Percentiles rank a stretch among this genome's conserved stretches.
These are phyloP conservation scores for Spinellus fusiger DNA, from an alignment of 192 early-diverging fungal species.

Conservation along the genomic window DNA sequence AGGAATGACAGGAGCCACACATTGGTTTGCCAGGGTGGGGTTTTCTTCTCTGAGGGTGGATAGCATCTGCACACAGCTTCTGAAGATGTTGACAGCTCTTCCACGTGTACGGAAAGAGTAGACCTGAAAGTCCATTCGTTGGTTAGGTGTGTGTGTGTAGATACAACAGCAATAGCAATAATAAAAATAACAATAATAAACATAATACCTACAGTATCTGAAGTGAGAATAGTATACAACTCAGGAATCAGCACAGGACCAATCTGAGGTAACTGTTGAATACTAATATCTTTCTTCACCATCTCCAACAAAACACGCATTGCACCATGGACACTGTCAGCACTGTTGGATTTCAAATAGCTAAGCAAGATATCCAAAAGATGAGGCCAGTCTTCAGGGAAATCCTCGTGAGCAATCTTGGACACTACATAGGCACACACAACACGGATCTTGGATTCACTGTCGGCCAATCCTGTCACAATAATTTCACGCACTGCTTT, in stretches of 20 bases:
- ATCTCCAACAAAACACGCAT: slow-evolving; percentile 86
- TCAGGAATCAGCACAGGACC: slow-evolving; percentile 79
- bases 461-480: slow-evolving; percentile 53
- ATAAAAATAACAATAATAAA: background rate
- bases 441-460: slow-evolving; percentile 56
- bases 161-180: background rate
- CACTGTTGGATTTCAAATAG: slow-evolving; percentile 53
- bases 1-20: slow-evolving; percentile 68
- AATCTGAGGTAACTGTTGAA: slow-evolving; percentile 78
- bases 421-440: slow-evolving; percentile 76
- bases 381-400: slow-evolving; percentile 90
- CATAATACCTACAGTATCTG: slow-evolving; percentile 38
- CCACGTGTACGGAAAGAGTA: slow-evolving; percentile 64
- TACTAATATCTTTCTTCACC: slow-evolving; percentile 80
- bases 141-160: background rate
- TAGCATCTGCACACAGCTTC: slow-evolving; percentile 80
- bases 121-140: slow-evolving; percentile 23
- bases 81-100: slow-evolving; percentile 75
- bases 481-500: slow-evolving; percentile 47
- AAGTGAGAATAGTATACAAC: slow-evolving; percentile 72
- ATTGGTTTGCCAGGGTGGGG: slow-evolving; percentile 60
- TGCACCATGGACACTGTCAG: slow-evolving; percentile 78
- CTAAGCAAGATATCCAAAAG: slow-evolving; percentile 73
- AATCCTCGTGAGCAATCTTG: slow-evolving; percentile 87
- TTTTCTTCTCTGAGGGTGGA: slow-evolving; percentile 74